Evolutionary conservation across 2,329 filamentous ascomycete genomes (phyloP).

Genomic region (Orbilia brochopaga): DNA sequence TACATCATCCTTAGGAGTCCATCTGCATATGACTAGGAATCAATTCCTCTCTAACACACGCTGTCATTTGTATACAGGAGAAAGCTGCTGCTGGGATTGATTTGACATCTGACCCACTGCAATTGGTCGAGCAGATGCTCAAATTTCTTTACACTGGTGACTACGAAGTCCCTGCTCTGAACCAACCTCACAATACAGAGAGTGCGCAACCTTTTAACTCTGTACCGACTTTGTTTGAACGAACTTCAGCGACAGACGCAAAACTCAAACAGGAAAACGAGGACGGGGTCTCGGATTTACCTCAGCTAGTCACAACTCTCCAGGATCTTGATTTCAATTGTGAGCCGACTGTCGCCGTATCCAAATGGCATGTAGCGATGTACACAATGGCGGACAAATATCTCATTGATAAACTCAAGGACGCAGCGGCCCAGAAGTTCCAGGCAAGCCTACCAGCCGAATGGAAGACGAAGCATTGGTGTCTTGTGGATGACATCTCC

Average conservation of each 20-base stretch:
- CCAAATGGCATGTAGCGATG: slow-evolving; percentile 16
- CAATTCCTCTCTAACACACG: too few relatives aligned
- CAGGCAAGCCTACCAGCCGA: not conserved
- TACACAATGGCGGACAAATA: slow-evolving; percentile 23
- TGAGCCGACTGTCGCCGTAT: not conserved
- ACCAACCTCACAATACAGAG: too few relatives aligned
- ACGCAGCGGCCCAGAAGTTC: slow-evolving; percentile 7
- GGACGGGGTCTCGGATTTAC: too few relatives aligned
- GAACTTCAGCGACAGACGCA: too few relatives aligned
- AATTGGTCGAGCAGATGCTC: slow-evolving; percentile 16
- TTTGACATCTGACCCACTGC: slow-evolving; percentile 8
- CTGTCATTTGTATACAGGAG: slow-evolving; percentile 4
- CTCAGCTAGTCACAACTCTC: too few relatives aligned
- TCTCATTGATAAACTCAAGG: slow-evolving; percentile 19
- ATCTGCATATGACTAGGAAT: too few relatives aligned
- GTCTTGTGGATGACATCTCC: not conserved
- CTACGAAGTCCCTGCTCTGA: not conserved
- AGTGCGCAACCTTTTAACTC: too few relatives aligned
- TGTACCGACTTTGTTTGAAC: too few relatives aligned
- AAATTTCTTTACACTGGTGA: slow-evolving; percentile 23
- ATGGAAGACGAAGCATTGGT: slow-evolving; percentile 19
- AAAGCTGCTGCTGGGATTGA: slow-evolving; percentile 1
- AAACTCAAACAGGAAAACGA: too few relatives aligned
- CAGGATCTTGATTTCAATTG: too few relatives aligned
- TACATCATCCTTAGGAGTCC: too few relatives aligned